Evolutionary conservation across 306 rosid species (phyloP), one percentile per base, ranked within the genome.

Genomic region (Hippophae tibetana): DNA sequence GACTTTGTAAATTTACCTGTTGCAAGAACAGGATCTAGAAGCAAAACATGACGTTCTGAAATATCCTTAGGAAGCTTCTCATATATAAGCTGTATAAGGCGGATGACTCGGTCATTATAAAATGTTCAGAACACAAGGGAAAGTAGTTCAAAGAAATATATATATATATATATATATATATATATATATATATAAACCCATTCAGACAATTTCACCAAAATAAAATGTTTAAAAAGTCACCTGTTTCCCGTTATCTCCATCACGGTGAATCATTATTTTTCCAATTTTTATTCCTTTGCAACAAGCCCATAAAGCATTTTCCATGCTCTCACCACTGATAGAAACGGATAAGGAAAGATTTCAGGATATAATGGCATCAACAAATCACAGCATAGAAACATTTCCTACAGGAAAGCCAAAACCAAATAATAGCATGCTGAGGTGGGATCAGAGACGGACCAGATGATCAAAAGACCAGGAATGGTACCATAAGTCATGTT

Each of bases 261-360:
- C 98, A 11, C 98, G 92, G 70, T 92, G 98, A 70, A 92, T 92
- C 71, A 92, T 78, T 69, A 92, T 92, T 83, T 92, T 92, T 67
- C 98, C 98, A 74, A 92, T 92, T 78, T 92, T 92, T 54, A 92
- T 92, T 62, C 98, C 96, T 72, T 92, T 92, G 82, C 98, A 92
- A 69, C 98, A 87, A 64, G 98, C 95, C 62, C 96, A 95, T 62
- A 92, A 69, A 13, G 97, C 97, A 66, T 87, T 90, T 81, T 90
- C 97, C 97, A 90, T 90, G 83, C 97, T 90, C 76, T 87, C 98
- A 65, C 98, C 98, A 81, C 98, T 92, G 44, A 42, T 47, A 64
- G 41, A 40, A 77, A 72, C 64, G 61, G 74, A 69, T 68, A 78
- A 57, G 25, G 61, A 65, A 63, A 18, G 18, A 18, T 18, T 5